Conservation (phyloP, 2,329 filamentous ascomycete species). For the Cladophialophora carrionii region DNA sequence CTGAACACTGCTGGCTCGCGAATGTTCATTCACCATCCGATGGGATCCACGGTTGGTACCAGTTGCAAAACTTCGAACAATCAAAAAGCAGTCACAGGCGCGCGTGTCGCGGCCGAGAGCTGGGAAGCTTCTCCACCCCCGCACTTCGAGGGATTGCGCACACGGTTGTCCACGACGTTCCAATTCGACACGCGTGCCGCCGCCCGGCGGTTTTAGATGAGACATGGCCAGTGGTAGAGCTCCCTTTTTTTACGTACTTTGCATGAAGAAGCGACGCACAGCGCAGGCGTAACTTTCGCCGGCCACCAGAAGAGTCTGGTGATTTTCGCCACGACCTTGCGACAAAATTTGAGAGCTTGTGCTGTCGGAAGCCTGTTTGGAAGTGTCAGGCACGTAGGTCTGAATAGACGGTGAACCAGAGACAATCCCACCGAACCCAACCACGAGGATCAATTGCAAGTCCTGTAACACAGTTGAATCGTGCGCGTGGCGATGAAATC, state of each 20-base stretch:
- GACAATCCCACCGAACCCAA: neutral
- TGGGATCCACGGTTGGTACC: neutral
- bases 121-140: neutral
- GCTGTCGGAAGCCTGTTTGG: neutral
- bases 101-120: neutral
- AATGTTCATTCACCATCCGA: neutral
- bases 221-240: slow-evolving; percentile 15
- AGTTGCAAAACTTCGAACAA: neutral
- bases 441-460: slow-evolving; percentile 6
- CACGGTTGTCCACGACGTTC: neutral
- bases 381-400: slow-evolving; percentile 19
- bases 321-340: slow-evolving; percentile 10
- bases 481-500: slow-evolving; percentile 5
- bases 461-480: slow-evolving; percentile 1
- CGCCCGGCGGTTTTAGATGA: slow-evolving; percentile 5
- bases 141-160: slow-evolving; percentile 5
- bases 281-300: neutral
- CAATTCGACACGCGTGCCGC: slow-evolving; percentile 6
- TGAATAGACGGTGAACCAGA: slow-evolving; percentile 18
- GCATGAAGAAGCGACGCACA: slow-evolving; percentile 7
- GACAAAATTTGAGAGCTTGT: neutral
- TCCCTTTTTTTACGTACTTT: neutral
- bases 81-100: neutral
- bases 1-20: neutral
- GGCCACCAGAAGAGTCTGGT: neutral